Evolutionary conservation across 495 filamentous ascomycete species (phyloP).

Genomic region (Penicillium odoratum): DNA sequence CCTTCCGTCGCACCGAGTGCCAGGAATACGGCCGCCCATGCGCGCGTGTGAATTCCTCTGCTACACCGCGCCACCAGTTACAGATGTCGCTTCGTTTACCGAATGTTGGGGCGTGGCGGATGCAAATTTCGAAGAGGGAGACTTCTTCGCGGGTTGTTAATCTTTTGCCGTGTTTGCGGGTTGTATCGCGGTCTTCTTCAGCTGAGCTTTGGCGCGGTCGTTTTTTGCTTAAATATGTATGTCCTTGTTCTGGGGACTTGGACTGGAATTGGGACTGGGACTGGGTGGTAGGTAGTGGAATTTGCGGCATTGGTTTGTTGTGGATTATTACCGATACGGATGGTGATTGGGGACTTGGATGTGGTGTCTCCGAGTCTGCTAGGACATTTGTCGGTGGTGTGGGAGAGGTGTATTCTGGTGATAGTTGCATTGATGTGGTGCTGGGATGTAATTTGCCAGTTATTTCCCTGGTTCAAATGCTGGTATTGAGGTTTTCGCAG

Average conservation of each 20-base stretch:
- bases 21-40: slow-evolving; percentile 47
- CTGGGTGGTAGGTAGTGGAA: not conserved
- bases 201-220: slow-evolving; percentile 7
- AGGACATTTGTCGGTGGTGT: not conserved
- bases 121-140: slow-evolving; percentile 46
- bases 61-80: slow-evolving; percentile 48
- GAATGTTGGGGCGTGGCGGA: slow-evolving; percentile 38
- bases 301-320: not conserved
- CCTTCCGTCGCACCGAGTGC: slow-evolving; percentile 50
- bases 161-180: slow-evolving; percentile 43
- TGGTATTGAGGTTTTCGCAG: too few species aligned
- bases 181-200: slow-evolving; percentile 14
- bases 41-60: slow-evolving; percentile 39
- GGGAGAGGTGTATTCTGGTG: not conserved
- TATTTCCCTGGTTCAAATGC: not conserved
- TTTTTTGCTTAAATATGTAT: too few species aligned
- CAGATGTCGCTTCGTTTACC: slow-evolving; percentile 49
- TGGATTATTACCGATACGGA: not conserved
- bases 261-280: not conserved
- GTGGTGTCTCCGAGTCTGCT: not conserved
- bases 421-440: not conserved
- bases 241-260: not conserved
- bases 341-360: not conserved
- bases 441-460: not conserved
- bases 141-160: slow-evolving; percentile 48